Evolutionary conservation across 2,329 filamentous ascomycete species (phyloP).

Genomic region (Cryphonectria parasitica): DNA sequence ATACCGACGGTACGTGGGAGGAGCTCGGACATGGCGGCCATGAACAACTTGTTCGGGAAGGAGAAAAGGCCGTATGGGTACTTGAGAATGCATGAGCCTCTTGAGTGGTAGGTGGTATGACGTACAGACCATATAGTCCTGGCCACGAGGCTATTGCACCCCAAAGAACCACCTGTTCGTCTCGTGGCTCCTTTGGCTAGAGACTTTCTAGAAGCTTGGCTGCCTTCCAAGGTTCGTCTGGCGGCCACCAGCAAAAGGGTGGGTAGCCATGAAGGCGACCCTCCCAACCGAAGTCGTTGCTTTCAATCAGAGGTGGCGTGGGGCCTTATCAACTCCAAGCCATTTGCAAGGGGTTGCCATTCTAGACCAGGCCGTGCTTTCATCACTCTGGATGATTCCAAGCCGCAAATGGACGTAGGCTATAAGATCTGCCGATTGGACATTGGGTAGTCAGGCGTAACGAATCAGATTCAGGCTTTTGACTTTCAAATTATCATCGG

Average conservation of each 20-base stretch:
- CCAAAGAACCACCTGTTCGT: background rate
- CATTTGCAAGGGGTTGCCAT: background rate
- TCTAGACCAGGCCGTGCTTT: background rate
- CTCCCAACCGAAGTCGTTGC: background rate
- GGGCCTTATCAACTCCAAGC: background rate
- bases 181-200: background rate
- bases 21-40: background rate
- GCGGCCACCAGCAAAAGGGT: background rate
- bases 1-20: background rate
- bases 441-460: background rate
- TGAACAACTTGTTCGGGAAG: conserved; percentile 1
- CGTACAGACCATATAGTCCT: background rate
- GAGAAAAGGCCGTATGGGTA: background rate
- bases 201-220: background rate
- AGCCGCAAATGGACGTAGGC: background rate
- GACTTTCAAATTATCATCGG: background rate
- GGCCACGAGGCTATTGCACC: background rate
- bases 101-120: conserved; percentile 4
- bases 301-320: background rate
- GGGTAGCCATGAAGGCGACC: background rate
- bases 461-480: background rate
- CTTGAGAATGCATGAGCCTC: background rate
- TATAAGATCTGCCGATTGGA: background rate
- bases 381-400: background rate
- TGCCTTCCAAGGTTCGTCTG: background rate